phyloP scores from a whole-genome alignment of 192 early-diverging fungal genomes.

The Coemansia guatemalensis region DNA sequence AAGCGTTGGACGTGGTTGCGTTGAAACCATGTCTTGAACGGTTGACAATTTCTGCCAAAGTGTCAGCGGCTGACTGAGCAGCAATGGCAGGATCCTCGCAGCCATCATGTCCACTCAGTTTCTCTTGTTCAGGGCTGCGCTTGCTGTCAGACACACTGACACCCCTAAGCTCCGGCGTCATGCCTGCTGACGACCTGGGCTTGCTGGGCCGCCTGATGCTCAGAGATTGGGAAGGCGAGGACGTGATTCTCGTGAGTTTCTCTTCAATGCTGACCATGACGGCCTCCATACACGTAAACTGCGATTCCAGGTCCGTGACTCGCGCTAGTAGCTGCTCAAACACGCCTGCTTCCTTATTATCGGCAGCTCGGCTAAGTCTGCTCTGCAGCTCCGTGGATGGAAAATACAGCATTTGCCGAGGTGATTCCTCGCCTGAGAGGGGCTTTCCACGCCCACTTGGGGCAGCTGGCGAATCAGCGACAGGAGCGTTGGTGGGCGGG shows the following conservation, averaged over 20 bases:
- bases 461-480: neutral
- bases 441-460: neutral
- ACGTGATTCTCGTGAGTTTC: constrained; percentile 20
- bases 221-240: constrained; percentile 10
- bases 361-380: neutral
- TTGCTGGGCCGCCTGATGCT: constrained; percentile 17
- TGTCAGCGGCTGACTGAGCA: constrained; percentile 9
- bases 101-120: neutral
- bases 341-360: neutral
- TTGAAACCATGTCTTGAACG: constrained; percentile 18
- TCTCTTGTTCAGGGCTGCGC: neutral
- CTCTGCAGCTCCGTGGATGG: neutral
- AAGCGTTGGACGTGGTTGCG: constrained; percentile 12
- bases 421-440: neutral
- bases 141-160: neutral
- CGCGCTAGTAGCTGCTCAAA: constrained; percentile 17
- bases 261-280: constrained; percentile 35
- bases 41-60: constrained; percentile 11
- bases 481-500: neutral
- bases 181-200: constrained; percentile 11
- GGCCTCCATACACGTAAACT: constrained; percentile 41
- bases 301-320: constrained; percentile 37
- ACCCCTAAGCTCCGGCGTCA: constrained; percentile 13
- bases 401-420: neutral
- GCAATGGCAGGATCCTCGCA: constrained; percentile 7